Evolutionary conservation across 2,329 filamentous ascomycete species (phyloP), one percentile per base, ranked within the genome.

Genomic region (Fusarium sambucinum): DNA sequence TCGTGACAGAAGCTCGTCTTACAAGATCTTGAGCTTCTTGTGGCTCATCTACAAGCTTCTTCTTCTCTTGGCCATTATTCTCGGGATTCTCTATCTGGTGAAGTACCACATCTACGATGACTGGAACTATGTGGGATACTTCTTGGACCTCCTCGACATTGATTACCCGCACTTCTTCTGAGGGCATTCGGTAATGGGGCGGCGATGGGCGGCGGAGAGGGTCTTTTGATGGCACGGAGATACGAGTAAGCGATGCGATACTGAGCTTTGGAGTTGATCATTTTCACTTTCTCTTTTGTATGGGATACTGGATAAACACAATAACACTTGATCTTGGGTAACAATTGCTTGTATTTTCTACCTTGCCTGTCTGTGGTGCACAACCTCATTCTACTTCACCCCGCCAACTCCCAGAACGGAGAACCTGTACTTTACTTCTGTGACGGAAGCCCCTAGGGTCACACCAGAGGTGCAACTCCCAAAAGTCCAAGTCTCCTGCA

Each of bases 361-460:
- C n/a, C 35, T 21, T 14, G 35, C 4, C 35, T 21, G 5, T 38
- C 6, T 38, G 11, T 19, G 4, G 13, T 13, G 11, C 12, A 38
- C 35, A 37, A n/a, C 17, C 17, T 10, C 10, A 37, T 37, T n/a
- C 4, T 32, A 14, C 14, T 35, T 27, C 3, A 8, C 3, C 17
- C 27, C 12, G 19, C 52, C 53, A 60, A 25, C 52, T 60, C 6
- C 45, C 58, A 1, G 27, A 45, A 38, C 41, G 33, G 21, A 51
- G 46, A 40, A 46, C 17, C 45, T 19, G n/a, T 11, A 40, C 25
- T 8, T 7, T 10, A 16, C 27, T 11, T 16, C 2, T 14, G 6
- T 5, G 4, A 5, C 2, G 5, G 11, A 6, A 16, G 25, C 2
- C 6, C 17, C 1, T 3, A 16, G 16, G 8, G 6, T 9, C 13